phyloP scores from a whole-genome alignment of 768 basidiomycete genomes.

The Naganishia antarctica region DNA sequence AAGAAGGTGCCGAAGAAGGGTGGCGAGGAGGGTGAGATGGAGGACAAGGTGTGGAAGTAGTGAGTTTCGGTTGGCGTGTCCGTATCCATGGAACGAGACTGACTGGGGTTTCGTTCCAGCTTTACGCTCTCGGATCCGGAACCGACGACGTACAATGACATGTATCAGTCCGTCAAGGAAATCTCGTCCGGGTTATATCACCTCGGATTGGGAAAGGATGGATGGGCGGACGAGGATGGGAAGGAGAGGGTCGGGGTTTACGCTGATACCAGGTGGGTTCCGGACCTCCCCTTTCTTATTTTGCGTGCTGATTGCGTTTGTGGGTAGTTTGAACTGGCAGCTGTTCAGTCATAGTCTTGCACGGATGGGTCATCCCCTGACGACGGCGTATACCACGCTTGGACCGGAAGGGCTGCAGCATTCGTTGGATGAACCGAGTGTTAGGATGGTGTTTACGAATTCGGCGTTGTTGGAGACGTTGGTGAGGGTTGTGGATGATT shows the following conservation, averaged over 20 bases:
- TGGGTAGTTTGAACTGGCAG: constrained; percentile 44
- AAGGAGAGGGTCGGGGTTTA: constrained; percentile 42
- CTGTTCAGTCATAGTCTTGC: constrained; percentile 41
- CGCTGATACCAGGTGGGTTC: constrained; percentile 40
- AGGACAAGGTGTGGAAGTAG: constrained; percentile 49
- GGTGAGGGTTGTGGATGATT: constrained; percentile 62
- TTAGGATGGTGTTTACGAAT: constrained; percentile 80
- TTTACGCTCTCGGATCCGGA: constrained; percentile 45
- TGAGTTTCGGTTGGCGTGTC: constrained; percentile 33
- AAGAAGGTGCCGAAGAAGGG: constrained; percentile 41
- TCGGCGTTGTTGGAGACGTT: constrained; percentile 74
- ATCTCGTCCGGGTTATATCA: constrained; percentile 38
- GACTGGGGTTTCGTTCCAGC: constrained; percentile 37
- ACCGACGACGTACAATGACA: constrained; percentile 41
- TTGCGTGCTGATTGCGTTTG: background rate
- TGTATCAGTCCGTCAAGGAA: constrained; percentile 29
- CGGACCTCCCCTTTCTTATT: background rate
- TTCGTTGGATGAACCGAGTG: constrained; percentile 79
- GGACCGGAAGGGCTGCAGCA: constrained; percentile 62
- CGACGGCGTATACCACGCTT: constrained; percentile 47
- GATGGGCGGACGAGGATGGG: constrained; percentile 27
- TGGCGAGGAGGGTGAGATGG: constrained; percentile 36
- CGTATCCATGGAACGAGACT: too few relatives aligned
- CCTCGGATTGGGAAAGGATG: constrained; percentile 32
- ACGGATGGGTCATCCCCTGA: constrained; percentile 42